Evolutionary conservation across 1,139 yeast genomes (phyloP), one percentile per base, ranked within the genome.

Genomic region (Sugiyamaella sp.): DNA sequence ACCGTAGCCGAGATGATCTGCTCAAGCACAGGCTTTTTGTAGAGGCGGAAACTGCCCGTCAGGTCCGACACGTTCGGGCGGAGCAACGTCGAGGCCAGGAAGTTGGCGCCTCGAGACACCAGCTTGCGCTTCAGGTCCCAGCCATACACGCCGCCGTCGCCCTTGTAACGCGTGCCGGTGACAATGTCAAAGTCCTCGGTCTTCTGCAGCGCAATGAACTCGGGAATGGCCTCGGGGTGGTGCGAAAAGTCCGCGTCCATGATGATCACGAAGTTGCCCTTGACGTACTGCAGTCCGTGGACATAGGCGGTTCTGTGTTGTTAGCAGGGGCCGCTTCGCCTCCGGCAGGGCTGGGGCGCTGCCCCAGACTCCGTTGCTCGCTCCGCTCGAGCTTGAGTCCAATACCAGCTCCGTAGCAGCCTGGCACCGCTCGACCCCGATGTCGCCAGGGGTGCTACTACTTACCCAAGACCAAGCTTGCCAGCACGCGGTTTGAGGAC

Each of bases 171-270:
- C 16, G 95, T 86, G 49, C 95, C 95, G n/a, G 93, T 86, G 51
- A 86, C 93, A 68, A 86, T 86, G 65, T 86, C 95, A 65, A 73
- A 85, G 71, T 86, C 71, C 51, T 76, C 79, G 57, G 77, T 74
- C 71, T 84, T 79, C 68, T 86, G 95, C 68, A 83, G 82, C 54
- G 79, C 80, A 63, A 86, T 85, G 66, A 86, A 86, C 67, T 84
- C 75, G 4, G 93, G 93, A 68, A 86, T 86, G 41, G 91, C 86
- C 62, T 83, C 85, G 17, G 95, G 95, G 44, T 72, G 75, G 69
- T 86, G 95, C 12, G 90, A 84, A 72, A 86, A 86, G 69, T 86
- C 95, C 14, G 95, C 95, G 68, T 86, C 95, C 95, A 86, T 86
- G 61, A 86, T 86, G 59, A 86, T 81, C 49, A 86, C 90, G 69